A percentile compares a stretch with the other conserved stretches of the same genome.
Evolutionary conservation across 2,329 filamentous ascomycete species (phyloP).

Genomic region (Diaporthe sp.): DNA sequence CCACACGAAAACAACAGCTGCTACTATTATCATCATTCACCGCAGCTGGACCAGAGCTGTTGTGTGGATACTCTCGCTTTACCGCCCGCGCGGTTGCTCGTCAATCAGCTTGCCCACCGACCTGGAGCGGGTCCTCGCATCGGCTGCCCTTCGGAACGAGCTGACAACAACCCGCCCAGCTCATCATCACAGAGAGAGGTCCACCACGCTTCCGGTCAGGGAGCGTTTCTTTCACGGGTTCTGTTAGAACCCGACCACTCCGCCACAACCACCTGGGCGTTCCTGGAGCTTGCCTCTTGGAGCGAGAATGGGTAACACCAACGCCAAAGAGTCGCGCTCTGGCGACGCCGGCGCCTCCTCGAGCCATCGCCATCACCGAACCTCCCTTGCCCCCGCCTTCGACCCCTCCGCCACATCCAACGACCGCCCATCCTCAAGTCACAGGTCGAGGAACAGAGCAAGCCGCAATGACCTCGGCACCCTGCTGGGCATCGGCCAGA

Average conservation of each 20-base stretch:
- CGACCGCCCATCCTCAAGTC: slow-evolving; percentile 39
- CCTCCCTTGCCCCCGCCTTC: slow-evolving; percentile 38
- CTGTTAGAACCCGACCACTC: background rate
- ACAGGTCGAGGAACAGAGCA: slow-evolving; percentile 47
- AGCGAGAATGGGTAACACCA: slow-evolving; percentile 51
- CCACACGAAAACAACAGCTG: slow-evolving; percentile 9
- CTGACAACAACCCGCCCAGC: background rate
- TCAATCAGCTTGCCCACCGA: background rate
- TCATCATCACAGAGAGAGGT: background rate
- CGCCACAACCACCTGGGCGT: slow-evolving; percentile 8
- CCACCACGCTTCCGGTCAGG: background rate
- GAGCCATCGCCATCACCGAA: slow-evolving; percentile 42
- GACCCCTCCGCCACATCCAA: slow-evolving; percentile 42
- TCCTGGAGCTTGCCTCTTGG: slow-evolving; percentile 21
- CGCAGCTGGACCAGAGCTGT: slow-evolving; percentile 4
- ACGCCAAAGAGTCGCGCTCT: slow-evolving; percentile 51
- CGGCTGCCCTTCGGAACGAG: slow-evolving; percentile 8
- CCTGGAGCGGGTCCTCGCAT: background rate
- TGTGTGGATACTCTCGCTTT: background rate
- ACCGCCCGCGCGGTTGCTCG: background rate
- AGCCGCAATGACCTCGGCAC: slow-evolving; percentile 61
- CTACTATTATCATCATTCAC: background rate
- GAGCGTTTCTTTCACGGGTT: background rate
- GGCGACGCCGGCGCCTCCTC: slow-evolving; percentile 42
- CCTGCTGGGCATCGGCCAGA: slow-evolving; percentile 57